A percentile compares a stretch with the other conserved stretches of the same genome.
Conservation (phyloP, 305 asterid species). For the Petunia hybrid region DNA sequence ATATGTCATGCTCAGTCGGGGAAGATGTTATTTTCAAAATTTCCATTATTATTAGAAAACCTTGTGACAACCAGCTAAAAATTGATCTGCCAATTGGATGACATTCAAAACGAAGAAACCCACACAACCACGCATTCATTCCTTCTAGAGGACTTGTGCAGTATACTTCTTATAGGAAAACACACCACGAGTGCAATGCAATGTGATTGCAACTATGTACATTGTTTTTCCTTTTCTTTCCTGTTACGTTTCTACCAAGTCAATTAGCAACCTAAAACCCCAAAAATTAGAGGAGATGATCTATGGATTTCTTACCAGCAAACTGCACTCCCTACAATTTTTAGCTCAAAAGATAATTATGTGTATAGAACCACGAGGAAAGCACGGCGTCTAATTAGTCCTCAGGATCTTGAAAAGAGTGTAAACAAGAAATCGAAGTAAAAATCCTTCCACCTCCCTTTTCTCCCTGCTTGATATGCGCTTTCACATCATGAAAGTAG, state of each 20-base stretch:
- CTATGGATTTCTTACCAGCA: neutral
- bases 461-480: neutral
- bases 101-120: constrained; percentile 21
- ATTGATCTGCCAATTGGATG: neutral
- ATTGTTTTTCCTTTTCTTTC: neutral
- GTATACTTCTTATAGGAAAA: constrained; percentile 1
- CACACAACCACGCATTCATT: neutral
- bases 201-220: neutral
- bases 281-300: neutral
- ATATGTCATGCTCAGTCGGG: too few species aligned
- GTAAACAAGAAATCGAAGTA: neutral
- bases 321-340: neutral
- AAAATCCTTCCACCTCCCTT: neutral
- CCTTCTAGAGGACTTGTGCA: neutral
- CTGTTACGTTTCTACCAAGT: neutral
- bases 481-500: neutral
- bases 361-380: neutral
- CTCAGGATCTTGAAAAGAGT: neutral
- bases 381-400: too few species aligned
- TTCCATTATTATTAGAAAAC: too few species aligned
- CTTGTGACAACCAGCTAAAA: neutral
- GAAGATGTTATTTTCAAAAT: too few species aligned
- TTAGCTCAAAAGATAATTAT: neutral
- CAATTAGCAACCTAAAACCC: neutral
- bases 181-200: neutral